Evolutionary conservation across 2,329 filamentous ascomycete species (phyloP).

Genomic region (Cephalotrichum gorgonifer): DNA sequence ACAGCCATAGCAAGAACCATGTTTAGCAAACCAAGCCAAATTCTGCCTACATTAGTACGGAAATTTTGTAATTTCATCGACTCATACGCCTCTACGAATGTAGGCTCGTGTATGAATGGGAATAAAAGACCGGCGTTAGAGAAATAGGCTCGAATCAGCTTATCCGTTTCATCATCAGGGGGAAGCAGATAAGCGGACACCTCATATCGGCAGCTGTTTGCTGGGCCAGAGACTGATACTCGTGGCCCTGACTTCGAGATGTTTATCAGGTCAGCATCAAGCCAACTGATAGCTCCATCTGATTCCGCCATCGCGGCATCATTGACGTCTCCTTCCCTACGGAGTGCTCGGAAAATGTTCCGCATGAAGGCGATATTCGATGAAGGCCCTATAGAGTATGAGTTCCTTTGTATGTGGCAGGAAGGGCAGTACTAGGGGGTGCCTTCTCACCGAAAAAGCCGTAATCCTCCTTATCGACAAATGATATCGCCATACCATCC

Average conservation of each 20-base stretch:
- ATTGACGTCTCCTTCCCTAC: no score
- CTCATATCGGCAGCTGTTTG: no score
- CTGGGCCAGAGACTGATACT: no score
- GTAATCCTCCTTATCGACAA: neutral
- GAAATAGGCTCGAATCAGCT: conserved; percentile 15
- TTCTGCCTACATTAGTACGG: conserved; percentile 19
- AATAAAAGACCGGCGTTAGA: conserved; percentile 17
- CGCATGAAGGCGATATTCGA: conserved; percentile 2
- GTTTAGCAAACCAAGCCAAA: conserved; percentile 35
- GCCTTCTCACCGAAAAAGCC: neutral
- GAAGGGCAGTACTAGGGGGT: neutral
- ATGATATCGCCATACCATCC: no score
- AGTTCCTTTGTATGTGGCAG: no score
- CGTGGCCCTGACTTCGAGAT: no score
- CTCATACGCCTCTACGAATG: conserved; percentile 14
- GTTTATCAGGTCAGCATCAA: no score
- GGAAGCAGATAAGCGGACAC: conserved; percentile 10
- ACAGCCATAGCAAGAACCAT: conserved; percentile 33
- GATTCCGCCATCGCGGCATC: no score
- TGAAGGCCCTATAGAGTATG: neutral
- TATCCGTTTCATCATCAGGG: conserved; percentile 8
- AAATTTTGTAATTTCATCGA: conserved; percentile 11
- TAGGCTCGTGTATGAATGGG: conserved; percentile 17
- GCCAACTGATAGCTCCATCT: no score
- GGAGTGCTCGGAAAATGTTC: conserved; percentile 1